Percentiles rank a stretch among this genome's conserved stretches.
Evolutionary conservation across 2,329 filamentous ascomycete genomes (phyloP).

Genomic region (Trichoderma lentiforme): DNA sequence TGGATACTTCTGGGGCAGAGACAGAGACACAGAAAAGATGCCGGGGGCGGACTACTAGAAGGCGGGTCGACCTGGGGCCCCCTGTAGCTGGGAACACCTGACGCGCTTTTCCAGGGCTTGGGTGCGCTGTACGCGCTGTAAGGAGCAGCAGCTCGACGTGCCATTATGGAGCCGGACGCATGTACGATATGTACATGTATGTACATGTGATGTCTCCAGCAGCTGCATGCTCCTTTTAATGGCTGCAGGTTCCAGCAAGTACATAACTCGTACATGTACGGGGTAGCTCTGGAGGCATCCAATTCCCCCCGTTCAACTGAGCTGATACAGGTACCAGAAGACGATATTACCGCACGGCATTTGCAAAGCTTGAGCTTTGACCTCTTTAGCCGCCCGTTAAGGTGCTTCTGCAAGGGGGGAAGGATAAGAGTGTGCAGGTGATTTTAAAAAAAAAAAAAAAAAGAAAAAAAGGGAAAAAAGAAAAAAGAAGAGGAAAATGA

Average conservation of each 20-base stretch:
- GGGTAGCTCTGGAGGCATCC: background rate
- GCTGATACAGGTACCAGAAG: too few species aligned
- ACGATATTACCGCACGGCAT: background rate
- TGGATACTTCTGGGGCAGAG: background rate
- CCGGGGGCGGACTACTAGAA: background rate
- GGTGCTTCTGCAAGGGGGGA: background rate
- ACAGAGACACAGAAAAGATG: background rate
- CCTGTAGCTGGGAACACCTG: slow-evolving; percentile 13
- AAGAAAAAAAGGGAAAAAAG: background rate
- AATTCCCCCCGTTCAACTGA: background rate
- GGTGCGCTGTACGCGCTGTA: slow-evolving; percentile 9
- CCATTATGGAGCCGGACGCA: background rate
- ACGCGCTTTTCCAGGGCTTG: slow-evolving; percentile 15
- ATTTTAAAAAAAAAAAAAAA: background rate
- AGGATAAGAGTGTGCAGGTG: background rate
- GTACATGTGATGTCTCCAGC: background rate
- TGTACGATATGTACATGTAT: background rate
- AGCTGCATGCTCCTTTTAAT: slow-evolving; percentile 10
- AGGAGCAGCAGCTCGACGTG: slow-evolving; percentile 4
- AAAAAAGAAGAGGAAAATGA: background rate
- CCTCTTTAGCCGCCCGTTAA: background rate
- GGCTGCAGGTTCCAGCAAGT: background rate
- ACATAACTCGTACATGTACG: background rate
- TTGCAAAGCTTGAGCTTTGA: background rate
- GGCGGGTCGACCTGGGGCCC: background rate